A percentile compares a stretch with the other conserved stretches of the same genome.
These are phyloP conservation scores for Colletotrichum cordylinicola DNA, from an alignment of 2,329 filamentous ascomycete genomes.

Conservation along the genomic window DNA sequence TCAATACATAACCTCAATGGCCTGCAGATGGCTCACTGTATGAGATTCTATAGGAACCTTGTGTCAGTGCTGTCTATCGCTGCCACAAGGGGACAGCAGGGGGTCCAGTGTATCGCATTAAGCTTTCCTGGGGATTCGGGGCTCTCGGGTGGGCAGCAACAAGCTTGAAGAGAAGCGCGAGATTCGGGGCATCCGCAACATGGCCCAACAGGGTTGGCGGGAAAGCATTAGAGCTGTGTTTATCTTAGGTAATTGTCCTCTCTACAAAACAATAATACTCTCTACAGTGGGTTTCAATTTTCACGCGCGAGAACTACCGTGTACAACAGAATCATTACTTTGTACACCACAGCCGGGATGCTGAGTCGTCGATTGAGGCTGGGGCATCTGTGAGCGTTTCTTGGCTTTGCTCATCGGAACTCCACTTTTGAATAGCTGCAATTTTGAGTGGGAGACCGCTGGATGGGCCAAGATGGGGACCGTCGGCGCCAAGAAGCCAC, in stretches of 20 bases:
- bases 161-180: neutral
- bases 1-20: too few species aligned
- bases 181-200: neutral
- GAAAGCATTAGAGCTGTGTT: neutral
- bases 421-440: conserved; percentile 15
- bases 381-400: neutral
- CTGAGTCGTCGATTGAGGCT: conserved; percentile 19
- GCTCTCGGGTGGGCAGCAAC: neutral
- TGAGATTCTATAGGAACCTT: too few species aligned
- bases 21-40: too few species aligned
- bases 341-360: neutral
- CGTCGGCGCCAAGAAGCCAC: conserved; percentile 2
- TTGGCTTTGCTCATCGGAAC: conserved; percentile 16
- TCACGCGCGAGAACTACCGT: neutral
- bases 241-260: neutral
- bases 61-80: too few species aligned
- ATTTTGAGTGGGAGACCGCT: neutral
- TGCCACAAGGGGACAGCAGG: neutral
- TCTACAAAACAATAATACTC: neutral
- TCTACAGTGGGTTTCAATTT: neutral
- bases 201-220: neutral
- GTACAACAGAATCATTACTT: neutral
- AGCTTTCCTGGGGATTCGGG: conserved; percentile 20
- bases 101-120: neutral
- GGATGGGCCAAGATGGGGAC: conserved; percentile 8